phyloP scores from a whole-genome alignment of 169 alveolate genomes.

The Plasmodium cynomolgi region DNA sequence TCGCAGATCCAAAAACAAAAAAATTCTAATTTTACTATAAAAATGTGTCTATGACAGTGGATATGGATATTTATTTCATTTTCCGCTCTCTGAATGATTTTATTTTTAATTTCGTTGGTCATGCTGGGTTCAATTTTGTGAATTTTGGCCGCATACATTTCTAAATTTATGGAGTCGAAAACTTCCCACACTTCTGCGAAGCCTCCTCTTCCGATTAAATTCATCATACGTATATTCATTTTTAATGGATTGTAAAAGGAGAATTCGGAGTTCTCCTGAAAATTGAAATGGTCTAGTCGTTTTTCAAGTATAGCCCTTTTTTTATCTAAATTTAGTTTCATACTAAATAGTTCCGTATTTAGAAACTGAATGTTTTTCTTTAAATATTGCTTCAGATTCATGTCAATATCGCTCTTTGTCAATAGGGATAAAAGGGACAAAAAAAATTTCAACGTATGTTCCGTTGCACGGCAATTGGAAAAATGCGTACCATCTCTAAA shows the following conservation, averaged over 20 bases:
- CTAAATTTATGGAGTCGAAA: slow-evolving; percentile 90
- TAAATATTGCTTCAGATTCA: slow-evolving; percentile 67
- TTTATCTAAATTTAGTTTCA: slow-evolving; percentile 82
- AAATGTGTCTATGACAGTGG: slow-evolving; percentile 87
- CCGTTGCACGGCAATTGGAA: slow-evolving; percentile 83
- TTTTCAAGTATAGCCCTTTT: slow-evolving; percentile 83
- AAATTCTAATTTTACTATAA: slow-evolving; percentile 92
- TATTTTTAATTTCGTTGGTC: slow-evolving; percentile 87
- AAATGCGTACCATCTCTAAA: slow-evolving; percentile 86
- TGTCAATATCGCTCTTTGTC: slow-evolving; percentile 61
- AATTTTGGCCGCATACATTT: slow-evolving; percentile 91
- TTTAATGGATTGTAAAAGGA: slow-evolving; percentile 85
- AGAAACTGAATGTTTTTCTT: slow-evolving; percentile 80
- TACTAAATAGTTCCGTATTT: slow-evolving; percentile 79
- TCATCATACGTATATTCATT: slow-evolving; percentile 85
- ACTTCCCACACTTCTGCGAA: slow-evolving; percentile 95
- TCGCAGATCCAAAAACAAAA: slow-evolving; percentile 88
- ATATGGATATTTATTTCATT: slow-evolving; percentile 91
- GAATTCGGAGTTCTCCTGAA: slow-evolving; percentile 84
- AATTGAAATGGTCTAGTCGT: slow-evolving; percentile 82
- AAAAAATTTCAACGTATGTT: slow-evolving; percentile 80
- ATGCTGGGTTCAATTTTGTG: slow-evolving; percentile 89
- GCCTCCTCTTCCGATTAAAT: slow-evolving; percentile 93
- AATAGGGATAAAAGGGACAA: slow-evolving; percentile 75
- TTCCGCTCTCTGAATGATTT: slow-evolving; percentile 89